These are phyloP conservation scores for Naganishia randhawae DNA, from an alignment of 768 basidiomycete species.

Conservation along the genomic window DNA sequence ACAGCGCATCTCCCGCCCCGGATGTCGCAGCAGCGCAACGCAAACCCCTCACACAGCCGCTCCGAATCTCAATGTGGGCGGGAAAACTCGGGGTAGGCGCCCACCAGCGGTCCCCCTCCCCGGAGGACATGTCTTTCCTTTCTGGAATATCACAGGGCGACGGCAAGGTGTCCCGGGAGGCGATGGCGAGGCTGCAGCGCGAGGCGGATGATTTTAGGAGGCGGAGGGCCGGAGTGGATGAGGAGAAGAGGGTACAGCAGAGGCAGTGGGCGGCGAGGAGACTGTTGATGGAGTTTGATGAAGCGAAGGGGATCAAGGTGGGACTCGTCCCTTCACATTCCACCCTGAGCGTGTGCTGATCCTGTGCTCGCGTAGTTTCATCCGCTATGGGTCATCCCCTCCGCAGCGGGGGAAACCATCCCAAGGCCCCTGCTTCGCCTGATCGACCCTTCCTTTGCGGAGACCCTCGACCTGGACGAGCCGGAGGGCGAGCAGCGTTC, in stretches of 20 bases:
- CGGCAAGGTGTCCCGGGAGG: constrained; percentile 20
- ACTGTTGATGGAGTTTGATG: constrained; percentile 39
- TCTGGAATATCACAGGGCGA: constrained; percentile 29
- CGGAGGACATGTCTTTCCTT: constrained; percentile 24
- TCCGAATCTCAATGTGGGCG: constrained; percentile 30
- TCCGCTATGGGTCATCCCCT: constrained; percentile 45
- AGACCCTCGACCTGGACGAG: background rate
- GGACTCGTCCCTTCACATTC: constrained; percentile 24
- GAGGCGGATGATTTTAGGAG: constrained; percentile 42
- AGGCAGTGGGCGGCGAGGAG: constrained; percentile 42
- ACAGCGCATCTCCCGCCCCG: no score
- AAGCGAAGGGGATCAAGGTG: constrained; percentile 42
- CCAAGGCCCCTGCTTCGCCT: constrained; percentile 39
- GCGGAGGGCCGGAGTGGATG: constrained; percentile 36
- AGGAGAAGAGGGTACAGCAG: constrained; percentile 39
- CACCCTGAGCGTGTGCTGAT: background rate
- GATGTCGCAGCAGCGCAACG: no score
- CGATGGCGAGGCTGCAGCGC: constrained; percentile 31
- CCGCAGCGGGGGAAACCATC: constrained; percentile 38
- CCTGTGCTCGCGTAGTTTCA: constrained; percentile 42
- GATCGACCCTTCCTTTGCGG: constrained; percentile 35
- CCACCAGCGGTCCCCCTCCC: constrained; percentile 40
- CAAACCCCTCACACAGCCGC: constrained; percentile 22
- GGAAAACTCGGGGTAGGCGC: constrained; percentile 38
- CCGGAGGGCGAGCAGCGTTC: background rate